Evolutionary conservation across 2,329 filamentous ascomycete species (phyloP).

Genomic region (Scortechinia acanthostroma): DNA sequence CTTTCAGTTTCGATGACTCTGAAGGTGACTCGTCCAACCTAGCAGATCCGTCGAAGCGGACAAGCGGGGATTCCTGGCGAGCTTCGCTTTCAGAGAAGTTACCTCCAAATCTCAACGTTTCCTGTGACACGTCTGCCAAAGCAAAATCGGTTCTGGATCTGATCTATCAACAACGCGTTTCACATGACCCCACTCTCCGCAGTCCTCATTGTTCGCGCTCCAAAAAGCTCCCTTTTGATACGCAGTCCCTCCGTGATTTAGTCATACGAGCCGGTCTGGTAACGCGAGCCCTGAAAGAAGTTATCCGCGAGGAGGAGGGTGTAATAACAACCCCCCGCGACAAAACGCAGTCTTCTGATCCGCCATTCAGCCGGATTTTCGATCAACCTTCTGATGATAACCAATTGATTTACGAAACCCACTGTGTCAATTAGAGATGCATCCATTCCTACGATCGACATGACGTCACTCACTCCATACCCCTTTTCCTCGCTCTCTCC

Average conservation of each 20-base stretch:
- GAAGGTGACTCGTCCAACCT: constrained; percentile 35
- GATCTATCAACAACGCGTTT: constrained; percentile 38
- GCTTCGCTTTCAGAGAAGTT: neutral
- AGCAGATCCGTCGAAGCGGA: constrained; percentile 12
- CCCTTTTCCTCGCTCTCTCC: no score
- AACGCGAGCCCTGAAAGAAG: constrained; percentile 36
- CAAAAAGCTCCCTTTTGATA: constrained; percentile 60
- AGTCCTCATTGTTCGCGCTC: constrained; percentile 8
- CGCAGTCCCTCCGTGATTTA: constrained; percentile 53
- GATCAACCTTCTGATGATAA: constrained; percentile 21
- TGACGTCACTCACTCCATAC: no score
- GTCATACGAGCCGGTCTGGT: constrained; percentile 40
- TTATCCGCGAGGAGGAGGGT: constrained; percentile 34
- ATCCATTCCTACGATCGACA: no score
- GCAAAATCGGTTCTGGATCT: constrained; percentile 56
- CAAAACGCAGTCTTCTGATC: constrained; percentile 21
- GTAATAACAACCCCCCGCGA: constrained; percentile 10
- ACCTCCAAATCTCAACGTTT: neutral
- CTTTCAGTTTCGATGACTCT: constrained; percentile 48
- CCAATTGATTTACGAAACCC: no score
- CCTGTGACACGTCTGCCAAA: constrained; percentile 35
- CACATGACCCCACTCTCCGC: constrained; percentile 14
- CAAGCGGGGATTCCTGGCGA: constrained; percentile 7
- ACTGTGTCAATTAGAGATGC: no score
- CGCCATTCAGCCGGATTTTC: constrained; percentile 37